Evolutionary conservation across 495 filamentous ascomycete species (phyloP).

Genomic region (Penicillium chermesinum): DNA sequence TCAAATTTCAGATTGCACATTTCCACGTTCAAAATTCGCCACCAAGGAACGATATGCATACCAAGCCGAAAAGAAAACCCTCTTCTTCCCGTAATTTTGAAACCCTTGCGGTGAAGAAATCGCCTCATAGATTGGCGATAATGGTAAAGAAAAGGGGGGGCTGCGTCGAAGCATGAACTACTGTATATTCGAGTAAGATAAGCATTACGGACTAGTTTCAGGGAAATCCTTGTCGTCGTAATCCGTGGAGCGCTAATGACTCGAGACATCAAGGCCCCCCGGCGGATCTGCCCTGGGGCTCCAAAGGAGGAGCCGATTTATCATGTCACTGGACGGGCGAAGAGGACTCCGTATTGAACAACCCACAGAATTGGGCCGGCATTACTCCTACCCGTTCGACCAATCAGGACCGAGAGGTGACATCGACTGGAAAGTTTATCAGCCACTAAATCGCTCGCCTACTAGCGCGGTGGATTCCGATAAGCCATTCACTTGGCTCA

Average conservation of each 20-base stretch:
- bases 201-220: too few species aligned
- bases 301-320: neutral
- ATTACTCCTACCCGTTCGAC: neutral
- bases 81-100: too few species aligned
- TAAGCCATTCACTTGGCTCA: neutral
- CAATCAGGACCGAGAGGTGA: conserved; percentile 4
- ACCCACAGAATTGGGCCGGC: neutral
- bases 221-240: too few species aligned
- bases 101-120: too few species aligned
- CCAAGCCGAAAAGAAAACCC: neutral
- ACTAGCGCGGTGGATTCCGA: conserved; percentile 5
- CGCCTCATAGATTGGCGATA: too few species aligned
- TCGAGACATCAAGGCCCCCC: neutral
- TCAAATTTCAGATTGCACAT: neutral
- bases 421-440: conserved; percentile 12
- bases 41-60: neutral
- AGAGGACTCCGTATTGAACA: neutral
- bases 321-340: neutral
- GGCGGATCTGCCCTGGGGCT: neutral
- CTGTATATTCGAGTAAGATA: too few species aligned
- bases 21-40: conserved; percentile 1
- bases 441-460: conserved; percentile 12
- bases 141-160: too few species aligned
- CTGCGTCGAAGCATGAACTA: too few species aligned
- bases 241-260: neutral